Evolutionary conservation across 2,329 filamentous ascomycete genomes (phyloP).

Genomic region (Clonostachys sp.): DNA sequence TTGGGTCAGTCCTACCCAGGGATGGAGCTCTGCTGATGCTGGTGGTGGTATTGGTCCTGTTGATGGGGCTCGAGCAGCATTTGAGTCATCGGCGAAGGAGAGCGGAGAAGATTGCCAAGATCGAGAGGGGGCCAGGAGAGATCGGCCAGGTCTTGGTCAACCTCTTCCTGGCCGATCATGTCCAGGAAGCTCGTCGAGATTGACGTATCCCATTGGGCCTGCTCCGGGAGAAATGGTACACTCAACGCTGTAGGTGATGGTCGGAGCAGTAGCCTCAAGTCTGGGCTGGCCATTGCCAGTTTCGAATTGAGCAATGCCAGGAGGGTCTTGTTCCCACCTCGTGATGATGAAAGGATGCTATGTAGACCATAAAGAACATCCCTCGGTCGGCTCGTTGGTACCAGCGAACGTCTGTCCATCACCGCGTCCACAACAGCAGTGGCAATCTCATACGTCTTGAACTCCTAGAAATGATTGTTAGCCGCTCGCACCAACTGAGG

Average conservation of each 20-base stretch:
- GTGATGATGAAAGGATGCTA: slow-evolving; percentile 30
- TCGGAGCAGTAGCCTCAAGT: slow-evolving; percentile 1
- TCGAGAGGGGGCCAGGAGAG: slow-evolving; percentile 5
- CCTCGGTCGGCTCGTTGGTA: slow-evolving; percentile 9
- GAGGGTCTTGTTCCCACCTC: slow-evolving; percentile 34
- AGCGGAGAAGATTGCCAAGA: slow-evolving; percentile 1
- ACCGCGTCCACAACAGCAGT: slow-evolving; percentile 35
- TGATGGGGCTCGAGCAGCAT: slow-evolving; percentile 1
- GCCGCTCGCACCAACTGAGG: slow-evolving; percentile 11
- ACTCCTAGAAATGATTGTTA: slow-evolving; percentile 13
- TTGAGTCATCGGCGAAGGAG: slow-evolving; percentile 1
- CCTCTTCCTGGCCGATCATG: neutral
- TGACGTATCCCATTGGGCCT: neutral
- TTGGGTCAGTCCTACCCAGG: too few species aligned
- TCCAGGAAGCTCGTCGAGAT: neutral
- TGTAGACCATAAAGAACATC: slow-evolving; percentile 30
- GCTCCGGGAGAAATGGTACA: neutral
- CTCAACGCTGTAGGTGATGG: neutral
- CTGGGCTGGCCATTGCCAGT: slow-evolving; percentile 13
- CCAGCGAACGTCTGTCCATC: slow-evolving; percentile 3
- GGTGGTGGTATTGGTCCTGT: neutral
- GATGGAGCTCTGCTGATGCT: neutral
- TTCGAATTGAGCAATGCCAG: slow-evolving; percentile 24
- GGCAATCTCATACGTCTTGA: slow-evolving; percentile 41
- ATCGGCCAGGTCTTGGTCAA: neutral